Evolutionary conservation across 305 asterid species (phyloP).

Genomic region (Fraxinus sp.): DNA sequence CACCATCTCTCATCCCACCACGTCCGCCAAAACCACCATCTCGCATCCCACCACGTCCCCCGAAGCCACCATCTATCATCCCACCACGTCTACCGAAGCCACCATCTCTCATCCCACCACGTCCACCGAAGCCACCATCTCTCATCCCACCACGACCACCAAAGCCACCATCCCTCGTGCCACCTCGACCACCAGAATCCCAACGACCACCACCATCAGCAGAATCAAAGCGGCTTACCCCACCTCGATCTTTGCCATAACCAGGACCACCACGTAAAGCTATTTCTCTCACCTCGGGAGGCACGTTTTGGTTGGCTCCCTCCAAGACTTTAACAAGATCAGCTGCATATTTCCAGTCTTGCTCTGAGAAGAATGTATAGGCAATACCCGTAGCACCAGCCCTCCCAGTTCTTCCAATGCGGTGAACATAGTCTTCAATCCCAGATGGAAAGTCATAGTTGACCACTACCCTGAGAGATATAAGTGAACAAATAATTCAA

Average conservation of each 20-base stretch:
- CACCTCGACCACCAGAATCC: constrained; percentile 74
- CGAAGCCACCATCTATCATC: constrained; percentile 53
- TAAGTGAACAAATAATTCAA: constrained; percentile 3
- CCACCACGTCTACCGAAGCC: constrained; percentile 60
- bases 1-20: constrained; percentile 54
- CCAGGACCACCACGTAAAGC: constrained; percentile 76
- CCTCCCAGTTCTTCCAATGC: constrained; percentile 96
- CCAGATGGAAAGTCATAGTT: constrained; percentile 95
- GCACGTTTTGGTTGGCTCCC: constrained; percentile 93
- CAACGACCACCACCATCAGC: constrained; percentile 66
- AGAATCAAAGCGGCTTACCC: constrained; percentile 61
- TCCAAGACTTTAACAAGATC: constrained; percentile 84
- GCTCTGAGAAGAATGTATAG: constrained; percentile 89
- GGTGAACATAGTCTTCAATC: constrained; percentile 93
- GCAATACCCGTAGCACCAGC: constrained; percentile 96
- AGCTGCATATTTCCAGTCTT: constrained; percentile 89
- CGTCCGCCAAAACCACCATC: constrained; percentile 54
- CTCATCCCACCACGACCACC: constrained; percentile 61
- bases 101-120: constrained; percentile 60
- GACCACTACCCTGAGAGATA: constrained; percentile 67
- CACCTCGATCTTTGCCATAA: constrained; percentile 68
- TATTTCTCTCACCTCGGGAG: constrained; percentile 79
- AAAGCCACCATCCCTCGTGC: constrained; percentile 52
- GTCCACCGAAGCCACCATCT: constrained; percentile 57
- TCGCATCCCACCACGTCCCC: constrained; percentile 63